Conservation (phyloP, 1,139 yeast genomes). For the Blastobotrys petasosporus region DNA sequence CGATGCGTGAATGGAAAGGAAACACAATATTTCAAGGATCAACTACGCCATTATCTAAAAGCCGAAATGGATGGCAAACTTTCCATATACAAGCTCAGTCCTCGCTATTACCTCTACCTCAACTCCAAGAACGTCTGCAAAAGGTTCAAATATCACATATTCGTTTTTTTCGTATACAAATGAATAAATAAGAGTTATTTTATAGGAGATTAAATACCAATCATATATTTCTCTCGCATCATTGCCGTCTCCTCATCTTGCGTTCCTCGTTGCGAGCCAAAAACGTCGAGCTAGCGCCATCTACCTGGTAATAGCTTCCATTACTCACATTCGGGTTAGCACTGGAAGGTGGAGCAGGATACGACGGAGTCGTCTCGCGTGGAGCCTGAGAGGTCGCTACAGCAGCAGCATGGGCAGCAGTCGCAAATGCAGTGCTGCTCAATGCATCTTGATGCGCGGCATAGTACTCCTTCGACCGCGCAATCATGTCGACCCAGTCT, state of each 20-base stretch:
- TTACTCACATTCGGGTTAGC: too few relatives aligned
- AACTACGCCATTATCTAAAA: too few relatives aligned
- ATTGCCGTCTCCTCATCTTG: constrained; percentile 13
- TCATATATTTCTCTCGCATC: background rate
- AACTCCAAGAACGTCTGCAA: too few relatives aligned
- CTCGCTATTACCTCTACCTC: too few relatives aligned
- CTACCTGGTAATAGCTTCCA: constrained; percentile 10
- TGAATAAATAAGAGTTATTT: background rate
- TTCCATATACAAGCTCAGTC: too few relatives aligned
- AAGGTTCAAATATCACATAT: too few relatives aligned
- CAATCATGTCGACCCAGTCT: constrained; percentile 33
- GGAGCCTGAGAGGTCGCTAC: constrained; percentile 16
- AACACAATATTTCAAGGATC: too few relatives aligned
- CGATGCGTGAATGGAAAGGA: too few relatives aligned
- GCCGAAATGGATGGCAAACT: too few relatives aligned
- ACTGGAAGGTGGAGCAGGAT: background rate
- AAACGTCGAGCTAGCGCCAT: constrained; percentile 19
- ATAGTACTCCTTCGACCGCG: constrained; percentile 26
- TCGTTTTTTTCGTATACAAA: background rate
- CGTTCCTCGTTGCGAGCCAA: constrained; percentile 23
- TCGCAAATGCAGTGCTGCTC: constrained; percentile 25
- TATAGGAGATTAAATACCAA: background rate
- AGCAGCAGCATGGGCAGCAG: constrained; percentile 37
- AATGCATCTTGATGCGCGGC: constrained; percentile 24
- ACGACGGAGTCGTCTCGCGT: too few relatives aligned